A percentile compares a stretch with the other conserved stretches of the same genome.
These are phyloP conservation scores for Saprolegnia diclina DNA, from an alignment of 352 stramenopile species.

Conservation along the genomic window DNA sequence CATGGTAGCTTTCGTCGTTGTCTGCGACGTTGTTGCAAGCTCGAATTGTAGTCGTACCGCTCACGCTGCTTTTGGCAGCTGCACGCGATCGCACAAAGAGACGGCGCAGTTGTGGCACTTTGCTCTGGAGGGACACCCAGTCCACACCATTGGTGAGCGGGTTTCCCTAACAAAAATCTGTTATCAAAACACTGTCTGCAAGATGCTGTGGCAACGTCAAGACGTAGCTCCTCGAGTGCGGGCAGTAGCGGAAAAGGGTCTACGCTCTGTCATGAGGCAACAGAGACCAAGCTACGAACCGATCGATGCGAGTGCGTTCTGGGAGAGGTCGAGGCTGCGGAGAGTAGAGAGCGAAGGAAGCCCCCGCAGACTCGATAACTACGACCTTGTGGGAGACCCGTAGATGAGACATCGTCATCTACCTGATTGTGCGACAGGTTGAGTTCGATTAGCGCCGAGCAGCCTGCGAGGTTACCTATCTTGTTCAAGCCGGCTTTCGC, in stretches of 20 bases:
- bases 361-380: slow-evolving; percentile 44
- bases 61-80: slow-evolving; percentile 18
- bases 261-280: no score
- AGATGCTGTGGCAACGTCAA: slow-evolving; percentile 35
- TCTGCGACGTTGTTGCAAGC: slow-evolving; percentile 13
- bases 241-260: slow-evolving; percentile 41
- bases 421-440: slow-evolving; percentile 55
- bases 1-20: slow-evolving; percentile 15
- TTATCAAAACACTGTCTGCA: background rate
- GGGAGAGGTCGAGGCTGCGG: slow-evolving; percentile 41
- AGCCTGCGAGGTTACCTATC: slow-evolving; percentile 41
- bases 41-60: no score
- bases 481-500: slow-evolving; percentile 38
- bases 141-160: slow-evolving; percentile 39
- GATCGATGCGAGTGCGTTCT: slow-evolving; percentile 44
- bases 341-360: slow-evolving; percentile 42
- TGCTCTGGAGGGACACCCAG: slow-evolving; percentile 39
- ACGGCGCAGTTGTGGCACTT: slow-evolving; percentile 41
- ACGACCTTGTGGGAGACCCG: no score
- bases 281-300: slow-evolving; percentile 33
- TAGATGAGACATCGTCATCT: no score
- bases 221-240: slow-evolving; percentile 45
- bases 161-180: slow-evolving; percentile 40
- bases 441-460: slow-evolving; percentile 50
- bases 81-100: slow-evolving; percentile 44